Evolutionary conservation across 2,329 filamentous ascomycete species (phyloP).

Genomic region (Aspergillus sp.): DNA sequence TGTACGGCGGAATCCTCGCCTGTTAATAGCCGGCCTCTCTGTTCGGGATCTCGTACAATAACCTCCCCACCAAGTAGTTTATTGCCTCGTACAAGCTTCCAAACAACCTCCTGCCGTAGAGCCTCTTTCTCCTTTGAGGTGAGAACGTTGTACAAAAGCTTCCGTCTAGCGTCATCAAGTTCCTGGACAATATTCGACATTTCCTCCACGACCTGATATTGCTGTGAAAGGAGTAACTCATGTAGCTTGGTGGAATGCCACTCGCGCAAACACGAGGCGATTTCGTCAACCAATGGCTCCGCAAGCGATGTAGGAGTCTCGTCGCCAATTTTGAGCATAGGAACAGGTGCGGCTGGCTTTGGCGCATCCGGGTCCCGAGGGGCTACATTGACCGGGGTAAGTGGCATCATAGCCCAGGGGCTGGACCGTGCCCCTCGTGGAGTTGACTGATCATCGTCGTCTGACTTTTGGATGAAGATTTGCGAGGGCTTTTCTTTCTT

Average conservation of each 20-base stretch:
- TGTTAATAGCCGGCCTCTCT: constrained; percentile 81
- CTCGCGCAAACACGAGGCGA: constrained; percentile 92
- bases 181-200: constrained; percentile 77
- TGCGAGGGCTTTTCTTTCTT: constrained; percentile 44
- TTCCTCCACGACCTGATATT: constrained; percentile 78
- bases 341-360: constrained; percentile 87
- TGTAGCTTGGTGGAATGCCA: constrained; percentile 98
- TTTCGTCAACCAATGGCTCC: constrained; percentile 94
- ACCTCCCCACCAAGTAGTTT: constrained; percentile 92
- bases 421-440: constrained; percentile 29
- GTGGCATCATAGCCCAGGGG: constrained; percentile 30
- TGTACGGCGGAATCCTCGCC: constrained; percentile 92
- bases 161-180: constrained; percentile 81
- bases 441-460: constrained; percentile 32
- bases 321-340: constrained; percentile 96
- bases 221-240: constrained; percentile 77
- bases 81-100: constrained; percentile 92
- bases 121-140: constrained; percentile 79
- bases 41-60: constrained; percentile 84
- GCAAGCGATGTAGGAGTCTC: constrained; percentile 87
- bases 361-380: constrained; percentile 61
- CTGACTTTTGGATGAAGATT: constrained; percentile 38
- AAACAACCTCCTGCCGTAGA: constrained; percentile 86
- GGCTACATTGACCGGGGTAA: constrained; percentile 31
- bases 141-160: constrained; percentile 90